Base-by-base conservation (phyloP, 2,329 filamentous ascomycete species). In the Fusarium sp. region DNA sequence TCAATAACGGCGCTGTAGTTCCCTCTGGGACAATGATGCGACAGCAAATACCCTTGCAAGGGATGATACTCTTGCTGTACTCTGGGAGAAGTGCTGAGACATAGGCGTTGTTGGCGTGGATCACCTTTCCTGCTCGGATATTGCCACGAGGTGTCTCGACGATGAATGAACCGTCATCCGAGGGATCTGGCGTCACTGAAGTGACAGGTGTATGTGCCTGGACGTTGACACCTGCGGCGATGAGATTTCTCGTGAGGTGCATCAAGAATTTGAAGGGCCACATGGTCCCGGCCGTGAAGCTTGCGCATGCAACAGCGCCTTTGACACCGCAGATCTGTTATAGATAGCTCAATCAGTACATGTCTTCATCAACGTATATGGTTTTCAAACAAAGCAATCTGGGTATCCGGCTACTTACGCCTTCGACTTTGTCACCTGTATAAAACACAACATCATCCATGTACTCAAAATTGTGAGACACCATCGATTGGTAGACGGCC, bases 101-200 rank as follows among this genome's bases (percentile, higher is more conserved):
- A 78, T 92, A 93, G 18, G 83, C 91, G 73, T 93, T 93, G 4
- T 89, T 92, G 21, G 91, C 90, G 46, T 92, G 84, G 23, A 93
- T 81, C 19, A 93, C 83, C 38, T 85, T 86, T 31, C 82, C 83
- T 4, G 91, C 84, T 15, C 73, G 78, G 58, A 91, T 85, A 1
- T 68, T 77, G 16, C 91, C 91, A 37, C 58, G 58, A 5, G 37
- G 29, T 21, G 58, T 60, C 16, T 60, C 48, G 29, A 60, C 15
- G 19, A 60, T 44, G 9, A 60, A 60, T 1, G 58, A 60, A 7
- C 58, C 58, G 12, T 60, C 38, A 7, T 23, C 48, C 1, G 58
- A 55, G n/a, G 46, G 18, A 1, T 44, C 37, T 29, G 48, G 9
- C 0, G 23, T 37, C 19, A 55, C 48, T 2, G 38, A 60, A 6